Evolutionary conservation across 306 rosid species (phyloP).

Genomic region (Sechiopsis laciniata): DNA sequence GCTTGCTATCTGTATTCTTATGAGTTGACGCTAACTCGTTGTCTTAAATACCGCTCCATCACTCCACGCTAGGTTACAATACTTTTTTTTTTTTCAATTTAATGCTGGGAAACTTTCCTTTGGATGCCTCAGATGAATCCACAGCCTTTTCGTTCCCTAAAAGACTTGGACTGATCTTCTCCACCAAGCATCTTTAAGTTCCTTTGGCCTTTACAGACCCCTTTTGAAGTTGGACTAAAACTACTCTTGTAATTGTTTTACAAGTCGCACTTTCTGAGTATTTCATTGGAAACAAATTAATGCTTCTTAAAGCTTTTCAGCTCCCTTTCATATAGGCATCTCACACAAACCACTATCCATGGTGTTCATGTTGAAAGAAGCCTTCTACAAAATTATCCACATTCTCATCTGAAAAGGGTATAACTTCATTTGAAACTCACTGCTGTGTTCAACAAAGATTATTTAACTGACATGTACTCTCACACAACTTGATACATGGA

Average conservation of each 20-base stretch:
- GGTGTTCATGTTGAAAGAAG: background rate
- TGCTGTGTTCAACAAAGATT: background rate
- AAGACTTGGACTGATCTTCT: background rate
- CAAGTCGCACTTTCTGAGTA: background rate
- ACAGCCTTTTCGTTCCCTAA: background rate
- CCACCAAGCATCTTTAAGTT: background rate
- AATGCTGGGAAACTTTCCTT: background rate
- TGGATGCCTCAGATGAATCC: conserved; percentile 8
- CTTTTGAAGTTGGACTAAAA: background rate
- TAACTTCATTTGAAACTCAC: background rate
- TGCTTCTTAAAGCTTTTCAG: background rate
- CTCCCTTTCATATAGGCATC: background rate
- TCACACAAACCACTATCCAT: background rate
- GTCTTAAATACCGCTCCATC: background rate
- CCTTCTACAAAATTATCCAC: background rate
- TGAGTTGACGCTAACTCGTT: background rate
- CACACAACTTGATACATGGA: background rate
- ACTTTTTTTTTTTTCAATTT: background rate
- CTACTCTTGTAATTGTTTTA: background rate
- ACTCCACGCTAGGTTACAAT: background rate
- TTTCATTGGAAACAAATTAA: background rate
- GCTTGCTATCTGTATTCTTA: background rate
- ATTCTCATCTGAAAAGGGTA: background rate
- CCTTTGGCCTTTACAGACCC: background rate
- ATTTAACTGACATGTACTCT: background rate